Conservation (phyloP, 129 eudicot species). For the Pittosporum tobira region DNA sequence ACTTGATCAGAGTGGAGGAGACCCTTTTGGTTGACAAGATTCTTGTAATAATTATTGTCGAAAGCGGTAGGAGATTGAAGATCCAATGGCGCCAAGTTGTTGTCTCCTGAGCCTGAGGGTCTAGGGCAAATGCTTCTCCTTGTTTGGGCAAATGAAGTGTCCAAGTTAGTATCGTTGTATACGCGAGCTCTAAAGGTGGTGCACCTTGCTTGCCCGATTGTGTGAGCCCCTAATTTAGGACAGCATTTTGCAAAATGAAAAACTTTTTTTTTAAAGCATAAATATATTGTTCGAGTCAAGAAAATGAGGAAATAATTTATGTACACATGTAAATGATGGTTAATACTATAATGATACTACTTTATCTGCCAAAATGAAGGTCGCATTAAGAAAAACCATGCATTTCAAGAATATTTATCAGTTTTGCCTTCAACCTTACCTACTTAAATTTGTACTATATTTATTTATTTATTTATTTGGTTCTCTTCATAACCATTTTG, state of each 20-base stretch:
- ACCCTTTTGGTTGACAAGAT: conserved; percentile 3
- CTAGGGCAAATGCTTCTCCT: not conserved
- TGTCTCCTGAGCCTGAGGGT: conserved; percentile 4
- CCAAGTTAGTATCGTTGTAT: conserved; percentile 10
- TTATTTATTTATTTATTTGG: no score
- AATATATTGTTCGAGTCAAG: no score
- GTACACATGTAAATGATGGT: no score
- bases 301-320: no score
- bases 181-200: conserved; percentile 2
- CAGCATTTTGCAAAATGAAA: not conserved
- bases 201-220: conserved; percentile 12
- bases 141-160: conserved; percentile 2
- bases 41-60: conserved; percentile 1
- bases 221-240: conserved; percentile 1
- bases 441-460: no score
- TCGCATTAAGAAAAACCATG: no score
- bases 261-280: no score
- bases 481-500: no score
- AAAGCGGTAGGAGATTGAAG: not conserved
- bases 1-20: conserved; percentile 6
- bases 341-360: no score
- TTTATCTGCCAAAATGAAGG: no score
- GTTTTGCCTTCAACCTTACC: no score
- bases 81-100: conserved; percentile 7
- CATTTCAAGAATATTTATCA: no score